Evolutionary conservation across 2,329 filamentous ascomycete genomes (phyloP).

Genomic region (Pyricularia grisea): DNA sequence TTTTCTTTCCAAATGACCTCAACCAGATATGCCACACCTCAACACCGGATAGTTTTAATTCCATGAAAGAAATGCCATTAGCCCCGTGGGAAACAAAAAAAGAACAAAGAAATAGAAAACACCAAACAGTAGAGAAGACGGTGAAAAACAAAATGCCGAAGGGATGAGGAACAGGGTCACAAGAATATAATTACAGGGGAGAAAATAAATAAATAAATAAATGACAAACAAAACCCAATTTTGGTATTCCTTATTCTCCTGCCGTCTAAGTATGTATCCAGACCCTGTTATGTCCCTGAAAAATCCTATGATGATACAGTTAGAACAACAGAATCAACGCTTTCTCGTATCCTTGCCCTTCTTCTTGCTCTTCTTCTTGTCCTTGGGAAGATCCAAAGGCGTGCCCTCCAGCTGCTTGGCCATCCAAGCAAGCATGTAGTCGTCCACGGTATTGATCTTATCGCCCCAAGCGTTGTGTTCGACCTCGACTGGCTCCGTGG

Average conservation of each 20-base stretch:
- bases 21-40: neutral
- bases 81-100: neutral
- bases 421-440: conserved; percentile 67
- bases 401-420: conserved; percentile 49
- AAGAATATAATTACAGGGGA: neutral
- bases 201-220: neutral
- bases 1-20: neutral
- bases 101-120: too few relatives aligned
- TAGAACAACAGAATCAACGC: conserved; percentile 17
- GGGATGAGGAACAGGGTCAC: neutral
- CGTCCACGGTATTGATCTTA: conserved; percentile 55
- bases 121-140: neutral
- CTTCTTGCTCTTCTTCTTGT: conserved; percentile 54
- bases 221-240: neutral
- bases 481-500: conserved; percentile 18
- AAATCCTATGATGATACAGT: neutral
- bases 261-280: neutral
- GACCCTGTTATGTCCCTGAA: neutral
- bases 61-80: neutral
- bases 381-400: conserved; percentile 52
- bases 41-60: neutral
- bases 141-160: neutral
- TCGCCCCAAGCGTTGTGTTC: conserved; percentile 53
- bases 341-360: conserved; percentile 49
- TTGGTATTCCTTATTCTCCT: neutral